phyloP scores from a whole-genome alignment of 1,284 basidiomycete species.

The Athelia psychrophila region DNA sequence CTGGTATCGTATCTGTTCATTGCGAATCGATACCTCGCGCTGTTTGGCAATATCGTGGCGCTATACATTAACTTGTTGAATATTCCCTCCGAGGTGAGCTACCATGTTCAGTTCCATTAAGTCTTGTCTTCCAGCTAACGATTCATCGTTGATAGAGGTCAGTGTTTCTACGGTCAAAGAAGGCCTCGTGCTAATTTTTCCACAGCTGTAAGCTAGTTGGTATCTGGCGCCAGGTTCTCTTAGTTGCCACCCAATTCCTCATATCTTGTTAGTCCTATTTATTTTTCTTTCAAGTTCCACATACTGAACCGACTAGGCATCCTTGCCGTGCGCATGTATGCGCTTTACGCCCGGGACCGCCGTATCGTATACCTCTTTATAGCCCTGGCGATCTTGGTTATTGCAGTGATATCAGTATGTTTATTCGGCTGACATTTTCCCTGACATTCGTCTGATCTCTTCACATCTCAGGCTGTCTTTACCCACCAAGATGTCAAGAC shows the following conservation, averaged over 20 bases:
- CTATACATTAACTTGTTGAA: background rate
- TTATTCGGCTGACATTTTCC: no score
- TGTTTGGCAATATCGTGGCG: constrained; percentile 3
- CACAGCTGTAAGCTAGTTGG: constrained; percentile 27
- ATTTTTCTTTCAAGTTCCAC: background rate
- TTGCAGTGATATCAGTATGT: no score
- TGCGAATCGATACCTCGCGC: constrained; percentile 2
- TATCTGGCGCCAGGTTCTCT: constrained; percentile 33
- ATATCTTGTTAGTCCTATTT: constrained; percentile 32
- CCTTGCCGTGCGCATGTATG: constrained; percentile 38
- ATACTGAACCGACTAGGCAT: constrained; percentile 23
- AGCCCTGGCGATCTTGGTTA: constrained; percentile 8
- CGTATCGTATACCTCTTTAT: constrained; percentile 25
- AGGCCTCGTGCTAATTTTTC: constrained; percentile 7
- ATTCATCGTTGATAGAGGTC: background rate
- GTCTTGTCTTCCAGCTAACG: background rate
- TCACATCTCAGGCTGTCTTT: no score
- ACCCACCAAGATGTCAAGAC: constrained; percentile 20
- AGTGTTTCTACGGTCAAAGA: background rate
- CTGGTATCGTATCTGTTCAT: background rate
- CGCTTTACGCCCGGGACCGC: constrained; percentile 33
- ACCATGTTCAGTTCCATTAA: background rate
- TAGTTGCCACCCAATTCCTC: constrained; percentile 36
- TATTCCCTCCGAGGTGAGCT: background rate
- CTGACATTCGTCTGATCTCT: no score